Evolutionary conservation across 306 rosid species (phyloP).

Genomic region (Hippophae tibetana): DNA sequence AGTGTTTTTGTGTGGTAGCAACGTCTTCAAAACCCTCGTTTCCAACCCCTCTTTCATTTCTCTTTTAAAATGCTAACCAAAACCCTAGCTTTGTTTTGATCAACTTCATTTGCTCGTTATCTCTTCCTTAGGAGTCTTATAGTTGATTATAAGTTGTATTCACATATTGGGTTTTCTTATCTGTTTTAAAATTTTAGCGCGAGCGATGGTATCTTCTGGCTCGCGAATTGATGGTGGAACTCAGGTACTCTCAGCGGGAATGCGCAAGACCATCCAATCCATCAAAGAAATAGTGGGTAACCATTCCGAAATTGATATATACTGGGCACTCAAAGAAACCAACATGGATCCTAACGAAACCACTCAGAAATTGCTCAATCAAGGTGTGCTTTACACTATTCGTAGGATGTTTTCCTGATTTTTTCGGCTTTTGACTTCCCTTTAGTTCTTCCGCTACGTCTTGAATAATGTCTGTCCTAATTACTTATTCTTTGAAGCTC

Average conservation of each 20-base stretch:
- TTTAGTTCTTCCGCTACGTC: background rate
- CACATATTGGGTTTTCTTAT: background rate
- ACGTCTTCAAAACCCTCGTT: conserved; percentile 43
- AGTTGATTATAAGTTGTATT: background rate
- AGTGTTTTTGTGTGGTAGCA: conserved; percentile 15
- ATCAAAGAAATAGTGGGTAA: conserved; percentile 77
- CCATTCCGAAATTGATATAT: conserved; percentile 88
- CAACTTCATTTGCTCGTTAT: background rate
- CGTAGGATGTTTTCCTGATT: background rate
- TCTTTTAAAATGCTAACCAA: conserved; percentile 24
- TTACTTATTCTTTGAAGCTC: background rate
- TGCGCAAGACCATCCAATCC: conserved; percentile 79
- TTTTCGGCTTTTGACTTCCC: background rate
- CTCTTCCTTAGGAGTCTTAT: conserved; percentile 22
- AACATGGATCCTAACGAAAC: conserved; percentile 99
- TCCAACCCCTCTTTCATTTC: conserved; percentile 7
- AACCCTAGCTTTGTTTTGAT: conserved; percentile 33
- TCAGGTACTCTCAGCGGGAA: conserved; percentile 50
- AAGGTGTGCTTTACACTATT: conserved; percentile 41
- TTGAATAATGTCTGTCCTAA: conserved; percentile 12
- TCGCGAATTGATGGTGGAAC: conserved; percentile 60
- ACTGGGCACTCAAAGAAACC: conserved; percentile 65
- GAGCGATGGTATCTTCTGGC: conserved; percentile 58
- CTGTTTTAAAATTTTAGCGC: conserved; percentile 1
- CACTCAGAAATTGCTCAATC: conserved; percentile 90